phyloP scores from a whole-genome alignment of 768 basidiomycete genomes.

The Multifurca ochricompacta region DNA sequence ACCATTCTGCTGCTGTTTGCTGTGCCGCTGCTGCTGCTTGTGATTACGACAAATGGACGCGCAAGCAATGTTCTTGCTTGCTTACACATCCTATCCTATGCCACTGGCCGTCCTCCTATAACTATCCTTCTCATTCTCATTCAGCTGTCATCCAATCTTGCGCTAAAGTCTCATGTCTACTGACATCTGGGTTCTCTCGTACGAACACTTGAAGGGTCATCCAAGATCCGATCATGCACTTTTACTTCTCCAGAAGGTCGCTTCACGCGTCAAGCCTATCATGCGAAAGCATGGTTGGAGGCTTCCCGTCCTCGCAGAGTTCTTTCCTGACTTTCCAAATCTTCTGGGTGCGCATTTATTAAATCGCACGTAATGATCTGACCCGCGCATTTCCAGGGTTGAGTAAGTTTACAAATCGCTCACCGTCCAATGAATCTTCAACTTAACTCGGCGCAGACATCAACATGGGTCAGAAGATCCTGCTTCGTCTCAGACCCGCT shows the following conservation, averaged over 20 bases:
- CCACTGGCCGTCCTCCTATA: neutral
- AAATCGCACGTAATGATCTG: neutral
- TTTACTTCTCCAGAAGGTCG: constrained; percentile 56
- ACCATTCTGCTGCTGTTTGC: too few relatives aligned
- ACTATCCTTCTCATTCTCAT: neutral
- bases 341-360: constrained; percentile 52
- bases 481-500: constrained; percentile 70
- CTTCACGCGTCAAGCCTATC: constrained; percentile 84
- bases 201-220: constrained; percentile 62
- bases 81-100: neutral
- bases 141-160: neutral
- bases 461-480: constrained; percentile 75
- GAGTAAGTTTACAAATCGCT: constrained; percentile 13
- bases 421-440: constrained; percentile 2
- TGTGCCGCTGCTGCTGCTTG: too few relatives aligned
- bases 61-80: neutral
- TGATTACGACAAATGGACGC: neutral
- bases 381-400: constrained; percentile 14
- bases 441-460: constrained; percentile 43
- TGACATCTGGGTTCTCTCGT: constrained; percentile 53
- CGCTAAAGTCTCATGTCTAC: constrained; percentile 46
- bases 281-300: constrained; percentile 83
- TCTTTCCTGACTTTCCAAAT: constrained; percentile 69
- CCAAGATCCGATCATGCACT: constrained; percentile 64
- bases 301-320: constrained; percentile 74